phyloP scores from a whole-genome alignment of 768 basidiomycete species.

The Cystoderma amianthinum region DNA sequence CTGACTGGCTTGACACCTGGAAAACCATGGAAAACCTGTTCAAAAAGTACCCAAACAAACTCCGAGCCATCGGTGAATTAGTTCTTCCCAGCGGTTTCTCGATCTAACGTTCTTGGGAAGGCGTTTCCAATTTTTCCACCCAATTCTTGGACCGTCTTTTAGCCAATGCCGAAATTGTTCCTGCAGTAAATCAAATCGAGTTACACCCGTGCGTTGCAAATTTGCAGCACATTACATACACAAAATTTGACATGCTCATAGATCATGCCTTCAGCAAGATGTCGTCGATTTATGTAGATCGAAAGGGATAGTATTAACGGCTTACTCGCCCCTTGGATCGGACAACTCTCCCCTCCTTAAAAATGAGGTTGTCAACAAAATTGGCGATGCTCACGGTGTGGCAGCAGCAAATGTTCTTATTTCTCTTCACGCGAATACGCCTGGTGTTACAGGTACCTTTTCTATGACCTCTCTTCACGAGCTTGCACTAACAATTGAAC shows the following conservation, averaged over 20 bases:
- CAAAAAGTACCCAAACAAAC: slow-evolving; percentile 59
- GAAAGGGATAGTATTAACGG: slow-evolving; percentile 66
- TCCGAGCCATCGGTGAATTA: slow-evolving; percentile 63
- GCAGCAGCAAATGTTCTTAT: slow-evolving; percentile 61
- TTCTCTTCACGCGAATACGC: slow-evolving; percentile 67
- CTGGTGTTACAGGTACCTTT: slow-evolving; percentile 43
- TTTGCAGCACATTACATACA: not conserved
- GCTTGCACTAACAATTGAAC: not conserved
- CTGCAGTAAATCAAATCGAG: slow-evolving; percentile 79
- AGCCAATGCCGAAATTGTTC: slow-evolving; percentile 47
- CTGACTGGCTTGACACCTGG: slow-evolving; percentile 76
- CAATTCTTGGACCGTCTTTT: slow-evolving; percentile 57
- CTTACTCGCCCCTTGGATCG: slow-evolving; percentile 78
- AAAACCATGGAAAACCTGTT: slow-evolving; percentile 65
- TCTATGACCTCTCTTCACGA: not conserved
- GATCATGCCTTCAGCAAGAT: slow-evolving; percentile 62
- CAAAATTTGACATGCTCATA: slow-evolving; percentile 4
- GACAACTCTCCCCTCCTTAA: slow-evolving; percentile 59
- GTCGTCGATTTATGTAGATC: slow-evolving; percentile 51
- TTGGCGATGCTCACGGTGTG: slow-evolving; percentile 57
- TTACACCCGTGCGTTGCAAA: slow-evolving; percentile 50
- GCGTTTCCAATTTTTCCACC: slow-evolving; percentile 68
- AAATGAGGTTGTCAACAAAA: slow-evolving; percentile 50
- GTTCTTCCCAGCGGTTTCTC: not conserved
- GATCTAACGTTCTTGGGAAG: slow-evolving; percentile 18